Conservation (phyloP, 2,329 filamentous ascomycete species). For the Microdochium paspali region DNA sequence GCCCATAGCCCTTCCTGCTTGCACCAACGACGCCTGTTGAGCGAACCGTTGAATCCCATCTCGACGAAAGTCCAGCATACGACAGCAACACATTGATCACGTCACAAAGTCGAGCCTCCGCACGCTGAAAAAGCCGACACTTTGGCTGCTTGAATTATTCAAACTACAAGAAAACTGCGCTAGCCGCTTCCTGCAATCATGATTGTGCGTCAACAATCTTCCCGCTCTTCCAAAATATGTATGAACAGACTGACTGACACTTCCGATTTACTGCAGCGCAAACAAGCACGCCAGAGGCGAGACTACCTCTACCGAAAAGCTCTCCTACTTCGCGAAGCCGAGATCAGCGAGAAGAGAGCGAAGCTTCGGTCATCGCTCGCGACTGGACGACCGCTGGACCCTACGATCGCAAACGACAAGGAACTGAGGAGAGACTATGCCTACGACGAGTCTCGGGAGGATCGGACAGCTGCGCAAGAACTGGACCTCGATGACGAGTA, state of each 20-base stretch:
- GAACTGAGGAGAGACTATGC: constrained; percentile 77
- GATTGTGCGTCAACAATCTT: constrained; percentile 19
- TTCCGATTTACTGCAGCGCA: constrained; percentile 34
- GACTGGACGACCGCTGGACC: constrained; percentile 77
- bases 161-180: no score
- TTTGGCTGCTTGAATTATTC: no score
- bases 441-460: constrained; percentile 77
- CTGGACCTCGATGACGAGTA: constrained; percentile 84
- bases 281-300: constrained; percentile 68
- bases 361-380: constrained; percentile 81
- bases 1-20: no score
- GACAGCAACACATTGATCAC: no score
- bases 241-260: no score
- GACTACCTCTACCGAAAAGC: constrained; percentile 91
- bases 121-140: no score
- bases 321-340: constrained; percentile 78
- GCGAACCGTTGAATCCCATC: no score
- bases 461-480: constrained; percentile 57
- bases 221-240: no score
- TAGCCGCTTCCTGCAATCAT: constrained; percentile 15
- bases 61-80: no score
- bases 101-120: no score
- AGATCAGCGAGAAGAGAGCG: constrained; percentile 84
- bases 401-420: constrained; percentile 79
- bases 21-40: no score